phyloP scores from a whole-genome alignment of 2,329 filamentous ascomycete genomes.

The Orbilia oligospora region DNA sequence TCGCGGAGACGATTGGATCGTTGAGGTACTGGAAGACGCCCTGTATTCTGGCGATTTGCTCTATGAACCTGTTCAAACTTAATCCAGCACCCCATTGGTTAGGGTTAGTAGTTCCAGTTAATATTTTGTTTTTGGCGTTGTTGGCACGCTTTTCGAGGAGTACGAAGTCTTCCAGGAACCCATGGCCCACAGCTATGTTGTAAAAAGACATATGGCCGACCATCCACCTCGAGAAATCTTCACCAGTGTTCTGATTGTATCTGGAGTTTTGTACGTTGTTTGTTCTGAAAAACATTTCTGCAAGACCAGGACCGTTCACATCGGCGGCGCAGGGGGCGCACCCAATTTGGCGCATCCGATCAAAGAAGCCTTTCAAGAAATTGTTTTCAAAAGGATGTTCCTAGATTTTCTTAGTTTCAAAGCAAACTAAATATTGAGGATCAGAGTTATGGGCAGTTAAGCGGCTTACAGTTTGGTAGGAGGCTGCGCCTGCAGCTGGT shows the following conservation, averaged over 20 bases:
- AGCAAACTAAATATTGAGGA: background rate
- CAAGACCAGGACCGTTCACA: slow-evolving; percentile 12
- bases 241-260: background rate
- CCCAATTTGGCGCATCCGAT: slow-evolving; percentile 9
- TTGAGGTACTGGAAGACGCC: slow-evolving; percentile 30
- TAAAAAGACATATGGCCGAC: slow-evolving; percentile 30
- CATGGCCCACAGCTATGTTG: background rate
- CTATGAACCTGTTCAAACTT: background rate
- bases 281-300: slow-evolving; percentile 26
- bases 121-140: slow-evolving; percentile 18
- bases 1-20: background rate
- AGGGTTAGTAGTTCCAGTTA: background rate
- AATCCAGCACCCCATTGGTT: slow-evolving; percentile 14
- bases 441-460: background rate
- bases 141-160: slow-evolving; percentile 22
- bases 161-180: slow-evolving; percentile 23
- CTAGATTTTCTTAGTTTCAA: slow-evolving; percentile 8
- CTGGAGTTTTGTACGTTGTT: background rate
- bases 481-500: background rate
- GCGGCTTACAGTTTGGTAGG: slow-evolving; percentile 1
- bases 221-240: slow-evolving; percentile 2
- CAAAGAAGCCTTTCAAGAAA: slow-evolving; percentile 35
- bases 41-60: slow-evolving; percentile 30
- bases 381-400: slow-evolving; percentile 41
- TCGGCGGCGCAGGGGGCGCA: slow-evolving; percentile 36